These are phyloP conservation scores for Arabis hirsuta DNA, from an alignment of 345 rosid genomes.

Conservation along the genomic window DNA sequence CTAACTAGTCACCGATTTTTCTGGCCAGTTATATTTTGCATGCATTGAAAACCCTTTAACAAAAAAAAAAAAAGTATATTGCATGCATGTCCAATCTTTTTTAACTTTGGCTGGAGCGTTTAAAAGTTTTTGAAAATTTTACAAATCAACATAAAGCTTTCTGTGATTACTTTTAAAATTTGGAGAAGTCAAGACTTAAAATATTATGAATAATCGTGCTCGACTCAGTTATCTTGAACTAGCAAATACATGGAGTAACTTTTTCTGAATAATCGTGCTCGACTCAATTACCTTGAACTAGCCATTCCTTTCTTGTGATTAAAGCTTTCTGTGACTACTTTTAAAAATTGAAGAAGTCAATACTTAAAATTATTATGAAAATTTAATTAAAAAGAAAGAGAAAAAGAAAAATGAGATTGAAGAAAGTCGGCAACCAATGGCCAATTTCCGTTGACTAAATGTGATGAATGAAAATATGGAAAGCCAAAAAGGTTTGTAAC, in stretches of 20 bases:
- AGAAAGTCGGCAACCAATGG: constrained; percentile 24
- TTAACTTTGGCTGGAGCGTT: no score
- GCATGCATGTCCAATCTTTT: background rate
- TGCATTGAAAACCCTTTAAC: no score
- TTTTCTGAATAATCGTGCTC: constrained; percentile 3
- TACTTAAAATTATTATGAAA: background rate
- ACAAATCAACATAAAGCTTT: no score
- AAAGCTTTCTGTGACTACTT: constrained; percentile 2
- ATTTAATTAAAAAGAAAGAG: no score
- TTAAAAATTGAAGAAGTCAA: constrained; percentile 25
- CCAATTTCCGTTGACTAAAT: constrained; percentile 24
- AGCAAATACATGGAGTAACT: background rate
- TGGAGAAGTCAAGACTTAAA: no score
- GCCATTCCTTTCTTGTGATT: background rate
- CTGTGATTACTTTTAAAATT: no score
- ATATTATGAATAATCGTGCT: no score
- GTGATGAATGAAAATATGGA: background rate
- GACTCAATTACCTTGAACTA: background rate
- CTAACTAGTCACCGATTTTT: no score
- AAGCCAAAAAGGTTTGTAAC: constrained; percentile 1
- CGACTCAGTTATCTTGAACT: background rate
- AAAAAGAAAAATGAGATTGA: background rate
- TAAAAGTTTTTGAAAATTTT: no score
- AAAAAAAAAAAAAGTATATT: no score
- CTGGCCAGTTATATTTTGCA: no score